Conservation (phyloP, 176 grass and related monocot species). For the Triticum monococcum region DNA sequence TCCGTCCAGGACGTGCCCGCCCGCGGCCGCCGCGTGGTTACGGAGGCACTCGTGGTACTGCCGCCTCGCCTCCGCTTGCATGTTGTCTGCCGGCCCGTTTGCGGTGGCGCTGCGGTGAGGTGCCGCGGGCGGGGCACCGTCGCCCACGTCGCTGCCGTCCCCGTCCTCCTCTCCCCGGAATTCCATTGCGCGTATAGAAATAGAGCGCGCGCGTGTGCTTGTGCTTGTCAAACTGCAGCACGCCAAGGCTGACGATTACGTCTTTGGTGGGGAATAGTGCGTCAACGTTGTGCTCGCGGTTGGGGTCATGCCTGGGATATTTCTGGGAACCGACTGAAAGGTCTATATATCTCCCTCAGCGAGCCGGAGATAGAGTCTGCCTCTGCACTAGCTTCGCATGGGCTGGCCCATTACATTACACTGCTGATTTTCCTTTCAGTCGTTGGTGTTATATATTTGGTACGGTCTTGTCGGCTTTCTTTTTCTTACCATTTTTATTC, state of each 20-base stretch:
- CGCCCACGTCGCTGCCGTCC: conserved; percentile 22
- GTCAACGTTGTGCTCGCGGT: conserved; percentile 6
- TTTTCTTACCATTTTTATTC: no score
- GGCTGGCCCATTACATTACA: no score
- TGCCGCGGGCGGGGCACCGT: conserved; percentile 6
- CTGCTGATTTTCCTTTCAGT: no score
- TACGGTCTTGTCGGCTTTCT: no score
- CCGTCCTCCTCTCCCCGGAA: conserved; percentile 27
- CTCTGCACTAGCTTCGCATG: no score
- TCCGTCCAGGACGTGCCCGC: conserved; percentile 57
- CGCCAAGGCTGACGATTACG: background rate
- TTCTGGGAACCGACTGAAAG: conserved; percentile 2
- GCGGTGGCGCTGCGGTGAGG: background rate
- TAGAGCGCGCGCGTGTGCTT: background rate
- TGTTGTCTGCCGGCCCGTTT: background rate
- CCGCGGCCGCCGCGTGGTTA: conserved; percentile 62
- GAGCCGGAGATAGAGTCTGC: no score
- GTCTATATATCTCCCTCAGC: no score
- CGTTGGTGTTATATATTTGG: no score
- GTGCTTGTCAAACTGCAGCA: conserved; percentile 2
- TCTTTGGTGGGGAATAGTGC: conserved; percentile 3
- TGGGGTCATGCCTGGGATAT: background rate
- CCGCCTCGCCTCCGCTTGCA: background rate
- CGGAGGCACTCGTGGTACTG: conserved; percentile 49
- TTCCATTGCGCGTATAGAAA: conserved; percentile 34